These are phyloP conservation scores for Flaveria ramosissima DNA, from an alignment of 129 eudicot genomes.

Conservation along the genomic window DNA sequence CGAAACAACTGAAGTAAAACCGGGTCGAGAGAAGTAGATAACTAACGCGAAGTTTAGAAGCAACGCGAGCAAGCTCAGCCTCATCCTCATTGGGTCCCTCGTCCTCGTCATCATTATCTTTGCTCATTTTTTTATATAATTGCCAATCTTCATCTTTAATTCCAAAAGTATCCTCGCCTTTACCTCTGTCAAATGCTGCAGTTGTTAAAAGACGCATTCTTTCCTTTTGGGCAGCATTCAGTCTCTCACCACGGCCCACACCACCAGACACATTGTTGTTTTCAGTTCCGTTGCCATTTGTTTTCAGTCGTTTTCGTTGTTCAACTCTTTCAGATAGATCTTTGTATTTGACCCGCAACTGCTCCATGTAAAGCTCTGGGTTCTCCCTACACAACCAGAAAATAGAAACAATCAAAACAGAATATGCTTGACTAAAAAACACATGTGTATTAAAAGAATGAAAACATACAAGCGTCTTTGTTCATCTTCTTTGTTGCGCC, in stretches of 20 bases:
- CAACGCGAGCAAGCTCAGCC: slow-evolving; percentile 74
- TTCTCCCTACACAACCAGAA: slow-evolving; percentile 57
- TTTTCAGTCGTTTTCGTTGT: slow-evolving; percentile 78
- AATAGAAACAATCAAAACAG: neutral
- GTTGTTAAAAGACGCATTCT: slow-evolving; percentile 95
- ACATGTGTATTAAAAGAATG: no score
- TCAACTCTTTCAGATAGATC: slow-evolving; percentile 84
- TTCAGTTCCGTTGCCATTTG: slow-evolving; percentile 76
- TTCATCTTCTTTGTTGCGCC: slow-evolving; percentile 83
- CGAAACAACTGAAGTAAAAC: neutral
- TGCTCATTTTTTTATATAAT: slow-evolving; percentile 91
- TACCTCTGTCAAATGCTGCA: slow-evolving; percentile 98
- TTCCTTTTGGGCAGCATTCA: slow-evolving; percentile 89
- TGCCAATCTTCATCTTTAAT: slow-evolving; percentile 97
- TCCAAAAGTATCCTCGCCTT: slow-evolving; percentile 98
- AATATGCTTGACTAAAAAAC: neutral
- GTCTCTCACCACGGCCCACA: slow-evolving; percentile 97
- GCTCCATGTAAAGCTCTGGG: slow-evolving; percentile 85
- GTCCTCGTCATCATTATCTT: slow-evolving; percentile 94
- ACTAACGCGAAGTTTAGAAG: slow-evolving; percentile 84
- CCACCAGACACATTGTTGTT: slow-evolving; percentile 72
- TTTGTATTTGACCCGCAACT: slow-evolving; percentile 66
- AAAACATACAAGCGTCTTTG: slow-evolving; percentile 73
- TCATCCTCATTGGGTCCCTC: slow-evolving; percentile 88
- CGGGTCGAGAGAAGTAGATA: neutral